Base-by-base conservation (phyloP, 2,329 filamentous ascomycete genomes). In the Colletotrichum eleusines region DNA sequence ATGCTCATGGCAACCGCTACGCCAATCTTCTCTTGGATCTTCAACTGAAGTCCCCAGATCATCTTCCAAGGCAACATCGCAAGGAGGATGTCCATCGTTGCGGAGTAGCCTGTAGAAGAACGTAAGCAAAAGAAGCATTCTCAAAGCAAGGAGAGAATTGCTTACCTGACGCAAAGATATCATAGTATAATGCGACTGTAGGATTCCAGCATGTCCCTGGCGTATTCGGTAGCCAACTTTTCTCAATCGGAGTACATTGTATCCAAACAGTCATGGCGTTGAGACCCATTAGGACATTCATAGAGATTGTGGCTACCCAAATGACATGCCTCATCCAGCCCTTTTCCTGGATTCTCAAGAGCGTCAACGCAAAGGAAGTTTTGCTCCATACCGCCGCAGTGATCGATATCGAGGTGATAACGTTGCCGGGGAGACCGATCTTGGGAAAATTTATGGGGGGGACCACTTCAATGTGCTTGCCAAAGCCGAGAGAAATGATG, bases 341-440 rank as follows among this genome's bases (percentile, higher is more conserved):
- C 67, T 79, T 78, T 72, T 66, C 54, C 5, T 76, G 73, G 40
- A 81, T 76, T 5, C 79, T 75, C 28, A 81, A 74, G 3, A 81
- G 71, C 0, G 80, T 81, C n/a, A 81, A 74, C 12, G 79, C 80
- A 65, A 83, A 81, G 0, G 81, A 81, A 0, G 80, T 79, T 68
- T 82, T 83, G 71, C 79, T 81, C 64, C 75, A 76, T 1, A 79
- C 75, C 5, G 80, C 81, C 1, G 80, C 77, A 20, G 78, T 72
- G n/a, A 81, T 77, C 11, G 78, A 79, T 53, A 79, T 78, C 5
- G 74, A 65, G 3, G 76, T 78, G 5, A 75, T 74, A 5, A 79
- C 64, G 35, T 78, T 77, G 35, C 76, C 76, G 26, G 74, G 68
- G 38, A 76, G 66, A n/a, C 66, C 55, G 5, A 70, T 57, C 26